Conservation (phyloP, 148 eudicot genomes). For the Nepenthes gracilis region DNA sequence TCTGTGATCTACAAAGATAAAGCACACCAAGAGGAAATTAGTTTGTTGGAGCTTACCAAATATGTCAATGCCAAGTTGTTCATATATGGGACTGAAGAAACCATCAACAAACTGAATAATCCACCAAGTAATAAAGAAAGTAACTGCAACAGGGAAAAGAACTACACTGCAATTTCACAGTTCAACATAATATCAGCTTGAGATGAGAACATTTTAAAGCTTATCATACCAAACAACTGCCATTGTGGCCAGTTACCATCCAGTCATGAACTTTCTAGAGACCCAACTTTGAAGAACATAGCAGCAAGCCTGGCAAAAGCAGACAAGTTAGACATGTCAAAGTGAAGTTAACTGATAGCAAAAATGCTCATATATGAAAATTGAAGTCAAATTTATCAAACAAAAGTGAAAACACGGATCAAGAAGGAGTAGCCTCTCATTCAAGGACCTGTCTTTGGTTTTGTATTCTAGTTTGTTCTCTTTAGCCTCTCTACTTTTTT, state of each 20-base stretch:
- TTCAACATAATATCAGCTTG: constrained; percentile 11
- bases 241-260: constrained; percentile 35
- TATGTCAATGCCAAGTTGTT: constrained; percentile 46
- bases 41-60: constrained; percentile 23
- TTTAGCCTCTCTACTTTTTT: too few species aligned
- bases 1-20: too few species aligned
- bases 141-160: constrained; percentile 65
- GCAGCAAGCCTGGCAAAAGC: constrained; percentile 43
- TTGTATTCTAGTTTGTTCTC: too few species aligned
- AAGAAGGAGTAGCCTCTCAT: too few species aligned
- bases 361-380: too few species aligned
- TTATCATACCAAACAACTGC: constrained; percentile 5
- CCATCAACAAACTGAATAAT: constrained; percentile 67
- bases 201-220: not conserved
- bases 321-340: not conserved
- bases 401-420: too few species aligned
- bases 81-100: constrained; percentile 69
- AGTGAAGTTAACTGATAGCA: not conserved
- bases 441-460: too few species aligned
- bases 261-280: constrained; percentile 63
- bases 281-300: constrained; percentile 65
- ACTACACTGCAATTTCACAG: constrained; percentile 40
- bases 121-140: constrained; percentile 67
- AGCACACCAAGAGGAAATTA: too few species aligned
- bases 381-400: too few species aligned